Percentiles rank a stretch among this genome's conserved stretches.
Conservation (phyloP, 2,329 filamentous ascomycete species). For the Exophiala phaeomuriformis region DNA sequence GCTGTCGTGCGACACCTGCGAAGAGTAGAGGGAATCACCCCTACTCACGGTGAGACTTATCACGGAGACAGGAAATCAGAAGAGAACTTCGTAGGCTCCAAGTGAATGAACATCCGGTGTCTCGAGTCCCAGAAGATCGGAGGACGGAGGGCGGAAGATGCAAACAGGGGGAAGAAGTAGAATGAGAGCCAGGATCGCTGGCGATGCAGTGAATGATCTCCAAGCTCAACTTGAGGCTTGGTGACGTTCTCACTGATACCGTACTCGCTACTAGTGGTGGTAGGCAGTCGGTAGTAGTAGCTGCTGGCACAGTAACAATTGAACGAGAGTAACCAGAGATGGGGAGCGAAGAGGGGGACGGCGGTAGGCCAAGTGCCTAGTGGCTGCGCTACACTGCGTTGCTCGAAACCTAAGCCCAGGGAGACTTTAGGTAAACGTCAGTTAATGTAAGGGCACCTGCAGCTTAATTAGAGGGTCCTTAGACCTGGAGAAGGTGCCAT, state of each 20-base stretch:
- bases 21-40: not conserved
- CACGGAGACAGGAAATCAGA: conserved; percentile 23
- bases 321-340: not conserved
- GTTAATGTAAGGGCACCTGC: not conserved
- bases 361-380: not conserved
- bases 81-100: conserved; percentile 22
- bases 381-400: not conserved
- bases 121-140: not conserved
- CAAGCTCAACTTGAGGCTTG: not conserved
- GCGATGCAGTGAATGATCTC: not conserved
- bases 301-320: no score
- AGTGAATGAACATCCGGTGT: conserved; percentile 17
- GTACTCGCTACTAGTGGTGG: not conserved
- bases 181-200: not conserved
- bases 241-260: not conserved
- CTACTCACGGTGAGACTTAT: conserved; percentile 3
- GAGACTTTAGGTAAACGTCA: not conserved
- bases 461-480: not conserved
- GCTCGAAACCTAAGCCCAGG: not conserved
- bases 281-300: no score
- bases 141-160: not conserved
- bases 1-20: conserved; percentile 17
- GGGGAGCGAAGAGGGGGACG: not conserved
- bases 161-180: not conserved
- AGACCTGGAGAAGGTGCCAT: not conserved